Evolutionary conservation across 768 basidiomycete genomes (phyloP).

Genomic region (Chalciporus sphaerocephalus): DNA sequence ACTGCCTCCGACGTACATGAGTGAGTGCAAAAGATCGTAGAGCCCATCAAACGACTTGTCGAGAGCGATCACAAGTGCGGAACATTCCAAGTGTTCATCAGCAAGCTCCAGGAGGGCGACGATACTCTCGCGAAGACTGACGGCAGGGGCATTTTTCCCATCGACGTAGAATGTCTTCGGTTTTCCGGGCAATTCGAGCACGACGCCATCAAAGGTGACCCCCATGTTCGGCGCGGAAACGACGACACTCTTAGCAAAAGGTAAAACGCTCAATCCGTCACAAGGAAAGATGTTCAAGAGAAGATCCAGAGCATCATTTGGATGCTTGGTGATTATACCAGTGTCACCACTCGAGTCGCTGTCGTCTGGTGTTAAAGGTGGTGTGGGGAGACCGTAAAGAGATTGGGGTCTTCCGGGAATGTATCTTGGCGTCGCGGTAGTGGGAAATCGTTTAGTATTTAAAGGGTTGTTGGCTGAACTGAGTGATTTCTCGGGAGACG

Average conservation of each 20-base stretch:
- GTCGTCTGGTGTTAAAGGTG: slow-evolving; percentile 76
- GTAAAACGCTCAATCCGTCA: slow-evolving; percentile 60
- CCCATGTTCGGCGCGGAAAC: slow-evolving; percentile 69
- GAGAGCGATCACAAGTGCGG: slow-evolving; percentile 73
- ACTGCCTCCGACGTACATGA: slow-evolving; percentile 89
- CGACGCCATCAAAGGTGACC: slow-evolving; percentile 69
- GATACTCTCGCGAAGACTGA: slow-evolving; percentile 81
- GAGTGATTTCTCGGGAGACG: slow-evolving; percentile 21
- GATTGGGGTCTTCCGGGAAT: slow-evolving; percentile 42
- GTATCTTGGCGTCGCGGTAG: slow-evolving; percentile 37
- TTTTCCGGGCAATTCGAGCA: slow-evolving; percentile 66
- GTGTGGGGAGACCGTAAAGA: slow-evolving; percentile 51
- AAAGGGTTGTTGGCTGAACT: slow-evolving; percentile 17
- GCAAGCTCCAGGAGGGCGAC: slow-evolving; percentile 85
- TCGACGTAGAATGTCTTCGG: slow-evolving; percentile 80
- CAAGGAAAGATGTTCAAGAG: slow-evolving; percentile 75
- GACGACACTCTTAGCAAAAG: slow-evolving; percentile 70
- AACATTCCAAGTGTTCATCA: slow-evolving; percentile 76
- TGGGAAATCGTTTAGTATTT: slow-evolving; percentile 20
- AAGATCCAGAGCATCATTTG: slow-evolving; percentile 69
- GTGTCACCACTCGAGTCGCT: slow-evolving; percentile 42
- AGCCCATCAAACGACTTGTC: slow-evolving; percentile 69
- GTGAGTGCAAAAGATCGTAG: slow-evolving; percentile 74
- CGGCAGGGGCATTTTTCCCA: slow-evolving; percentile 74
- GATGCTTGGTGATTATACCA: slow-evolving; percentile 41